Evolutionary conservation across 768 basidiomycete species (phyloP), one percentile per base, ranked within the genome.

Genomic region (Amylocystis lapponica): DNA sequence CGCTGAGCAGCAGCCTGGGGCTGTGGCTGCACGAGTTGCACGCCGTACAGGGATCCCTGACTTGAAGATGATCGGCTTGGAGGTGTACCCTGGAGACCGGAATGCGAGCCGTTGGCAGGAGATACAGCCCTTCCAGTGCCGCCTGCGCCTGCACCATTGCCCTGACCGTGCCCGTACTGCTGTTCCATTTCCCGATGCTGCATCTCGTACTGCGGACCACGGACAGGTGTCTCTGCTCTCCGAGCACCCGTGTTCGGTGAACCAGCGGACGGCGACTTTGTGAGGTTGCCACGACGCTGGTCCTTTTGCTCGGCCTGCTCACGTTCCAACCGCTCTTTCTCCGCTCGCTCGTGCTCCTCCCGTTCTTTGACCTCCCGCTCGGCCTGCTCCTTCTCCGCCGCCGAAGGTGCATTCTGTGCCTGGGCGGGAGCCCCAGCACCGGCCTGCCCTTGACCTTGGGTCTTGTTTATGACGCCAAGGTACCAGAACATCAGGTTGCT

Each of bases 401-500:
- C 62, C 8, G 51, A 53, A 11, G 58, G 60, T 14, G 58, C 41
- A 27, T 43, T 29, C 36, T 48, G 27, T 8, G 37, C 48, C 38
- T 26, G 44, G 8, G 39, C 40, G 16, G 36, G 40, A 17, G 51
- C 39, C 25, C 49, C 48, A 27, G 46, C 47, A 21, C 52, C 21
- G 14, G 21, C 30, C 16, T 42, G 32, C 8, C 14, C 41, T 16
- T 16, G 29, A 32, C 31, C 21, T 44, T 52, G 84, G 16, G 89
- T 78, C 66, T 95, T 93, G 65, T 97, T 96, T 66, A 97, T 98
- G 52, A 97, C 83, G 11, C 94, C 91, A 27, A 99, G 75, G 61
- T 98, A 99, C 96, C 96, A 99, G 73, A 99, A 98, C 91, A 95
- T 96, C 56, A 92, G 69, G 60, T 92, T 92, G 59, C 86, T 89